Evolutionary conservation across 331 rosid genomes (phyloP).

Genomic region (Cydonia oblonga): DNA sequence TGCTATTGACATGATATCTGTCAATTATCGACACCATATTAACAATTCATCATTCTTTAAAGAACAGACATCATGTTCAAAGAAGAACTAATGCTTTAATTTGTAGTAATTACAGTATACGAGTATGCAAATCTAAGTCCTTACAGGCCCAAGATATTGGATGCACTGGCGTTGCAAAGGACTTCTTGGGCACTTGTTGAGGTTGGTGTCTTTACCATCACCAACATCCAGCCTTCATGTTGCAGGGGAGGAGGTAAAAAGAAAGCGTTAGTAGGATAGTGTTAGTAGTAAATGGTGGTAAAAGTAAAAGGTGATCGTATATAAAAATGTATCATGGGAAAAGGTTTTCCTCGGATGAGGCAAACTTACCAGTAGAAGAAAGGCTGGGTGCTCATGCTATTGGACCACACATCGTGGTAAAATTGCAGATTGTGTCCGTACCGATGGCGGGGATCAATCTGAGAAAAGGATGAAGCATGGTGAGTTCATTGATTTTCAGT

Average conservation of each 20-base stretch:
- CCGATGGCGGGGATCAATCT: slow-evolving; percentile 85
- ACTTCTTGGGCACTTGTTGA: slow-evolving; percentile 34
- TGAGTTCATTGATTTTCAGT: background rate
- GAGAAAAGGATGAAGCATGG: background rate
- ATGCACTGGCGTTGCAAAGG: slow-evolving; percentile 52
- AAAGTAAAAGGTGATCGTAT: background rate
- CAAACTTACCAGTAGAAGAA: slow-evolving; percentile 75
- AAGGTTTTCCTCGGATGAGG: background rate
- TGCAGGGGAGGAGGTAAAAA: background rate
- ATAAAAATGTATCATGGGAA: background rate
- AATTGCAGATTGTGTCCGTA: slow-evolving; percentile 77
- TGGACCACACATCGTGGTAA: slow-evolving; percentile 58
- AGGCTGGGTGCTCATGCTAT: slow-evolving; percentile 47
- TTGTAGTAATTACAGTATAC: background rate
- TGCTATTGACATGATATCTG: too few species aligned
- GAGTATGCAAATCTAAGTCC: background rate
- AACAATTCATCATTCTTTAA: too few species aligned
- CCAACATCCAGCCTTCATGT: slow-evolving; percentile 68
- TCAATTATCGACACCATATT: too few species aligned
- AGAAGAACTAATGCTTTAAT: background rate
- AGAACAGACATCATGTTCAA: too few species aligned
- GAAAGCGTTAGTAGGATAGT: background rate
- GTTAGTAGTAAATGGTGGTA: background rate
- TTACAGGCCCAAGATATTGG: slow-evolving; percentile 74
- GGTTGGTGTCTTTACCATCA: slow-evolving; percentile 49